Evolutionary conservation across 371 early-diverging fungal species (phyloP).

Genomic region (Mucor sp.): DNA sequence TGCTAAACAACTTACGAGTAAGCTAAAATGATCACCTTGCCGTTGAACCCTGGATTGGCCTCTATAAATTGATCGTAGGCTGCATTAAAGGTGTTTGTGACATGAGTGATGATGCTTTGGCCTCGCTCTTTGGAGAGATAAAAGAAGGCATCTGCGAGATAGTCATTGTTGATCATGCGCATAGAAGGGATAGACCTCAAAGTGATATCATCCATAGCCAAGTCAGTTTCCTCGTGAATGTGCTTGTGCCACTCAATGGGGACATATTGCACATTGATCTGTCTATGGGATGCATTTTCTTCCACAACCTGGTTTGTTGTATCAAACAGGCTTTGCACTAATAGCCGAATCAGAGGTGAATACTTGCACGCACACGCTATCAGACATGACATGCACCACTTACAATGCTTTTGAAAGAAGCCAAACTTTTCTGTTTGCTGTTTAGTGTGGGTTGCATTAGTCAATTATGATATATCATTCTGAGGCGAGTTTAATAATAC

Average conservation of each 20-base stretch:
- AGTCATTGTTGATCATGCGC: conserved; percentile 68
- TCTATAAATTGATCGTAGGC: conserved; percentile 56
- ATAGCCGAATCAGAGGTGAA: background rate
- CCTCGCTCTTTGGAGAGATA: conserved; percentile 62
- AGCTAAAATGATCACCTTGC: conserved; percentile 59
- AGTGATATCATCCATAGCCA: conserved; percentile 55
- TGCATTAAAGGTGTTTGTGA: conserved; percentile 58
- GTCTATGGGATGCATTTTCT: conserved; percentile 51
- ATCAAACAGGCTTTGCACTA: conserved; percentile 52
- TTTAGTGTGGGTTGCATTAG: background rate
- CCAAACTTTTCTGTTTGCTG: conserved; percentile 61
- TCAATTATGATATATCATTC: background rate
- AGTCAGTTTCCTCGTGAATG: conserved; percentile 59
- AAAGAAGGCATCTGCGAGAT: conserved; percentile 67
- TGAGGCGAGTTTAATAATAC: conserved; percentile 18
- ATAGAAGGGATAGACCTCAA: conserved; percentile 67
- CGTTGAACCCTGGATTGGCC: conserved; percentile 59
- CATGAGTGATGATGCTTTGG: conserved; percentile 57
- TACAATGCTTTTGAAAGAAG: conserved; percentile 55
- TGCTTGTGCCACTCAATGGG: conserved; percentile 58
- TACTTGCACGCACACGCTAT: background rate
- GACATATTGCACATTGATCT: conserved; percentile 53
- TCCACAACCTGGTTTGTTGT: conserved; percentile 51
- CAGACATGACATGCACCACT: background rate
- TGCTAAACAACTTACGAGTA: conserved; percentile 42